Evolutionary conservation across 148 eudicot genomes (phyloP), one percentile per base, ranked within the genome.

Genomic region (Silene latifolia): DNA sequence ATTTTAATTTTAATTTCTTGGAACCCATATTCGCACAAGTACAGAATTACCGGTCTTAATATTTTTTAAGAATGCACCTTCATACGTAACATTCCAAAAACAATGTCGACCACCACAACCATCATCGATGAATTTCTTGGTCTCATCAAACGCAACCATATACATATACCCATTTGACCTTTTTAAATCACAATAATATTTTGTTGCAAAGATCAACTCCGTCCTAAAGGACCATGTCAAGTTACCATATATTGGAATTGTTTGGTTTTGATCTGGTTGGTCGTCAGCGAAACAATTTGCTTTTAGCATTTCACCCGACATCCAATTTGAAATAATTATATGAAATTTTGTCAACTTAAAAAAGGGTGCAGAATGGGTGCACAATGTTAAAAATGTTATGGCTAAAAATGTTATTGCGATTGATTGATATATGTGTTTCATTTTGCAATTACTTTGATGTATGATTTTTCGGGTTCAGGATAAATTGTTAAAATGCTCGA

Each of bases 31-130:
- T 12, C 14, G 14, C 20, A 3, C 3, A 5, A 64, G n/a, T 1
- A 15, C 19, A 64, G 27, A 64, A 29, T 15, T 4, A 64, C 68
- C 68, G 8, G 44, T 27, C 4, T 64, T 14, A 7, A 64, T 29
- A 32, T 64, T 27, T 1, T 64, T 64, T 7, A 64, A 64, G 8
- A 0, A 64, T 3, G 9, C 20, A 4, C 68, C 68, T 0, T 29
- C 46, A 32, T 32, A 0, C 2, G 68, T 64, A 64, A 64, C 20
- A 17, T 64, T 14, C 68, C 68, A 64, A 32, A 64, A 64, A 64
- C 68, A 64, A 15, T 64, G 46, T 25, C 68, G 68, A 29, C 68
- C 68, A 32, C 68, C 68, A 64, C 68, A 64, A 3, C 19, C 68
- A 27, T 29, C 8, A 18, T 64, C 68, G 42, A 64, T 29, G 9